Base-by-base conservation (phyloP, 176 grass and related monocot species). In the Canna indica region DNA sequence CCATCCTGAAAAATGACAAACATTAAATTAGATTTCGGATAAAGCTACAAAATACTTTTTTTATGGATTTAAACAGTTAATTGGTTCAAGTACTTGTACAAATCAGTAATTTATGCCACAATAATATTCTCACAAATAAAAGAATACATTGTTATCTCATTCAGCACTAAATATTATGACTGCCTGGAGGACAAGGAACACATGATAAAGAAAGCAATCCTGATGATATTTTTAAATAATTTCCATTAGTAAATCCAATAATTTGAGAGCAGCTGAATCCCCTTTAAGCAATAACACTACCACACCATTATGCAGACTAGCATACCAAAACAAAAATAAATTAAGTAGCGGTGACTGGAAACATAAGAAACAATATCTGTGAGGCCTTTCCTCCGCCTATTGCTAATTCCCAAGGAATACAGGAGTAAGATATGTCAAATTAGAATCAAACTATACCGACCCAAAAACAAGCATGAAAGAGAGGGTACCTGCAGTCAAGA, bases 361-460 rank as follows among this genome's bases (percentile, higher is more conserved):
- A n/a, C n/a, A n/a, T n/a, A n/a, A 53, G 6, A n/a, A 25, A 54
- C 50, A 54, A 54, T 54, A 97, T 54, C 7, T 20, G 17, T n/a
- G 20, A 47, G 93, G 88, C 69, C 86, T 86, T 87, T 97, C 71
- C 86, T 89, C 76, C 73, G 79, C 64, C 93, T 75, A 75, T 75
- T 85, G 71, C 82, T 95, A 44, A 46, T n/a, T 68, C 14, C 20
- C 22, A 28, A 50, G 18, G 7, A 6, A 38, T 18, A 28, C 73
- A 71, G 68, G 29, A 61, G 73, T 26, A 45, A 33, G 59, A 67
- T 1, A 30, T 28, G 26, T 1, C 59, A 90, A 50, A 60, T 29
- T 20, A 59, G 41, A 45, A 67, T 64, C 25, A 25, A 71, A 39
- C 3, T 63, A 50, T 14, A 45, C 17, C 61, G 56, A 14, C 24